Percentiles rank a stretch among this genome's conserved stretches.
Evolutionary conservation across 108 stramenopile species (phyloP).

Genomic region (Poteriospumella lacustris): DNA sequence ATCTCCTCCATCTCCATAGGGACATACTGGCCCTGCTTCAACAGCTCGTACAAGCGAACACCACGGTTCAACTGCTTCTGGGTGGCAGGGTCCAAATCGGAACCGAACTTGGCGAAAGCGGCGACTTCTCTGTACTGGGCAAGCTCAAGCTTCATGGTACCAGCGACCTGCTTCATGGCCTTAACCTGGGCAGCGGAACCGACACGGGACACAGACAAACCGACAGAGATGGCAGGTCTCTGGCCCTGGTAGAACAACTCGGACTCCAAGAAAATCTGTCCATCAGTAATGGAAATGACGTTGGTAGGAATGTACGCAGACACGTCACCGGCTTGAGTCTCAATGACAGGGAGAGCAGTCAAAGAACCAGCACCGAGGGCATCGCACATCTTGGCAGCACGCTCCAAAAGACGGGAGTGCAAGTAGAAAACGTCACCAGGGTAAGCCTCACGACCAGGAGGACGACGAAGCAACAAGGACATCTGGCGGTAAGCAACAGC

Average conservation of each 20-base stretch:
- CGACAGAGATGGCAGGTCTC: slow-evolving; percentile 98
- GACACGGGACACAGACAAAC: slow-evolving; percentile 97
- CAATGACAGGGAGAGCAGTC: slow-evolving; percentile 99
- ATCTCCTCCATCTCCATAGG: slow-evolving; percentile 97
- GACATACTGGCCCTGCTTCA: slow-evolving; percentile 98
- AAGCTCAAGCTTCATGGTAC: slow-evolving; percentile 99
- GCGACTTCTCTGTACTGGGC: slow-evolving; percentile 99
- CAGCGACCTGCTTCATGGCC: slow-evolving; percentile 98
- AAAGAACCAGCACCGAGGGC: slow-evolving; percentile 90
- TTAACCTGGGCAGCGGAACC: slow-evolving; percentile 99
- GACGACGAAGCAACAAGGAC: slow-evolving; percentile 99
- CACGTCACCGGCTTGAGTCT: slow-evolving; percentile 99
- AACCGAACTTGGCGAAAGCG: slow-evolving; percentile 99
- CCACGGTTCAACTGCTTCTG: slow-evolving; percentile 99
- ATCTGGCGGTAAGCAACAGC: slow-evolving; percentile 99
- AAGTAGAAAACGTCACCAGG: slow-evolving; percentile 99
- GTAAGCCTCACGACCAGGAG: slow-evolving; percentile 99
- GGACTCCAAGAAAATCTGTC: slow-evolving; percentile 99
- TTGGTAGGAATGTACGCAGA: slow-evolving; percentile 99
- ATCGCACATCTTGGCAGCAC: slow-evolving; percentile 98
- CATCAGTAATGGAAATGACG: slow-evolving; percentile 99
- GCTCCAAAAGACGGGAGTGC: slow-evolving; percentile 98
- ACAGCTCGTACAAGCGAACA: slow-evolving; percentile 96
- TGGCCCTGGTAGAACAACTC: slow-evolving; percentile 99
- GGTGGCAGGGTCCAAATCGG: slow-evolving; percentile 97